Base-by-base conservation (phyloP, 2,329 filamentous ascomycete genomes). In the Cladobotryum mycophilum region DNA sequence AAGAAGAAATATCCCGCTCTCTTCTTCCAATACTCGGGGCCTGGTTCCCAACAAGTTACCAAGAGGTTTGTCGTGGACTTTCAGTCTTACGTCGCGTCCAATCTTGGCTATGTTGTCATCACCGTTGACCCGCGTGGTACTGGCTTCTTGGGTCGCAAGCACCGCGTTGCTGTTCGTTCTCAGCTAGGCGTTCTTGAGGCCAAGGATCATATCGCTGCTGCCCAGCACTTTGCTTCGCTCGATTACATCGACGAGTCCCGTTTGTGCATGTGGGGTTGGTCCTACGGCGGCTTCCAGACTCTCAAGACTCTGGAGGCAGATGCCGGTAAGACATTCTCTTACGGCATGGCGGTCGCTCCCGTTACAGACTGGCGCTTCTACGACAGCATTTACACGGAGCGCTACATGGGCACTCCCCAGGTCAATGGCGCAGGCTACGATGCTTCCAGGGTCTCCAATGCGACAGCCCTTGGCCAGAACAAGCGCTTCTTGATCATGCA, bases 291-390 rank as follows among this genome's bases (percentile, higher is more conserved):
- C 11, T 99, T 95, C 75, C 88, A 88, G 75, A 89, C 93, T 5
- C 79, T 99, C 61, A 99, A 99, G 74, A 93, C 89, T 1, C 82
- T 99, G 12, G 93, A 99, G 74, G 80, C 82, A 55, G 93, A 99
- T 65, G 92, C 82, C 8, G 93, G 95, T 5, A 67, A 82, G 63
- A 97, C 91, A 0, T 99, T 96, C 73, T 85, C 85, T 56, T 99
- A 99, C 67, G 95, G 93, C 59, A 96, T 99, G 88, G 90, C 95
- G 6, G 95, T 99, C 47, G 93, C 93, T 1, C 93, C 93, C 15
- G 93, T 99, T n/a, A 97, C 92, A 0, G 91, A 99, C 69, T 99
- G 93, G 93, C 80, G 87, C 51, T 96, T 87, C 70, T 99, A 99
- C 70, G 88, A 96, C 70, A 88, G 84, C 53, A 85, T 96, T 61